Evolutionary conservation across 2,329 filamentous ascomycete species (phyloP), one percentile per base, ranked within the genome.

Genomic region (Cryphonectria naterciae): DNA sequence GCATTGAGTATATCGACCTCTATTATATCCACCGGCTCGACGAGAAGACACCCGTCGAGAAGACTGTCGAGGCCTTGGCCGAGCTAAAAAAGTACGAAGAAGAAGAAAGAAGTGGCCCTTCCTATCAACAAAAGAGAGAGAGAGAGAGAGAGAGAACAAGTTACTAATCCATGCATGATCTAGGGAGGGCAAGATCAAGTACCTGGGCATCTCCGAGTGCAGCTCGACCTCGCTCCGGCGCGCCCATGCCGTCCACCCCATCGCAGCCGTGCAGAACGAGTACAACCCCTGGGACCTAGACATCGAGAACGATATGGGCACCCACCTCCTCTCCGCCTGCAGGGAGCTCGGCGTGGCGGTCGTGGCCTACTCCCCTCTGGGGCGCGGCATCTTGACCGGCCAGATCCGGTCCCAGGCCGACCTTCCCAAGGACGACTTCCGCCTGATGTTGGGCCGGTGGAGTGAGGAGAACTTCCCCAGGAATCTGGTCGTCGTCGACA

Each of bases 311-410:
- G 77, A 79, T 5, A 77, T 80, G 0, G 77, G 81, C 58, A 84
- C 83, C 0, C 77, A 83, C 32, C 79, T 91, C 1, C 80, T 91
- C 0, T 78, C 82, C 37, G 88, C 88, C 0, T 86, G 83, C 71
- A 83, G 85, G 22, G 87, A 90, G 75, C 84, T 91, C 2, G 88
- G 88, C 1, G 80, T 89, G 2, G 80, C 86, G 0, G 79, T 88
- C 5, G 83, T 92, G 1, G 85, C 87, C 2, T 90, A 89, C 78
- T 85, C 84, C n/a, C 89, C 89, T 1, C 83, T 92, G 2, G 88
- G 88, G 2, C 83, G 88, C 1, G 89, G 89, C 17, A 78, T 91
- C 72, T 75, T 91, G 35, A 85, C 86, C 0, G 87, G 88, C 10
- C 10, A 77, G 78, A 8, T 83, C 85, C 76, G 81, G 52, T 82